Conservation (phyloP, 2,329 filamentous ascomycete genomes). For the Emergomyces orientalis region DNA sequence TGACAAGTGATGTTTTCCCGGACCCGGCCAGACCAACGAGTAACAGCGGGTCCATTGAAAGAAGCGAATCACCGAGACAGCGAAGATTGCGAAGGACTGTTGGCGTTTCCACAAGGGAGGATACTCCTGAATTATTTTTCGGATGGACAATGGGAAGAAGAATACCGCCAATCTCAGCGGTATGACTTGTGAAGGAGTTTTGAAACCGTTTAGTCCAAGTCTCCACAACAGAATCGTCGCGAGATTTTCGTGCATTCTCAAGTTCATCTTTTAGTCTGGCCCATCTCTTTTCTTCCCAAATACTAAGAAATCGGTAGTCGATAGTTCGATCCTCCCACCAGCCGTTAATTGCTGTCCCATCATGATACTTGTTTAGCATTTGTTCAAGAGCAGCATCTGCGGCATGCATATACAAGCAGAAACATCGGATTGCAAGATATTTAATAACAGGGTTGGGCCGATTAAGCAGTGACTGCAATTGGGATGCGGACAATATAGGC, state of each 20-base stretch:
- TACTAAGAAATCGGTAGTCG: conserved; percentile 65
- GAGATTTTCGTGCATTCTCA: conserved; percentile 18
- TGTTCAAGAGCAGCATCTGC: conserved; percentile 69
- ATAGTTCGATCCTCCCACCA: conserved; percentile 65
- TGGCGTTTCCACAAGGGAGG: conserved; percentile 56
- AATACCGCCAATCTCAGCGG: conserved; percentile 55
- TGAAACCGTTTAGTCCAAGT: conserved; percentile 23
- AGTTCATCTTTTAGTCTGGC: conserved; percentile 35
- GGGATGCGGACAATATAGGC: conserved; percentile 53
- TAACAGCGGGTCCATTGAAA: conserved; percentile 61
- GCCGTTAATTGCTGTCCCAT: conserved; percentile 53
- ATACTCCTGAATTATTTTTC: conserved; percentile 33
- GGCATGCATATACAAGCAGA: conserved; percentile 67
- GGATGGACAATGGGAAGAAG: conserved; percentile 51
- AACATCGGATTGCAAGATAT: conserved; percentile 72
- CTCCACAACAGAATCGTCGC: conserved; percentile 18
- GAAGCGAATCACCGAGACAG: conserved; percentile 57
- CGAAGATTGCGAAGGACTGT: conserved; percentile 67
- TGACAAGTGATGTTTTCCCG: conserved; percentile 81
- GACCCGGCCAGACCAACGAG: conserved; percentile 75
- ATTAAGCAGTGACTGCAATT: conserved; percentile 59
- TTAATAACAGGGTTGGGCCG: conserved; percentile 52
- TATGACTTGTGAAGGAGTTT: conserved; percentile 47
- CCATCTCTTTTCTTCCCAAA: conserved; percentile 55
- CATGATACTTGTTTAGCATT: conserved; percentile 59